Percentiles rank a stretch among this genome's conserved stretches.
These are phyloP conservation scores for Sarcodon aspratus DNA, from an alignment of 768 basidiomycete species.

Conservation along the genomic window DNA sequence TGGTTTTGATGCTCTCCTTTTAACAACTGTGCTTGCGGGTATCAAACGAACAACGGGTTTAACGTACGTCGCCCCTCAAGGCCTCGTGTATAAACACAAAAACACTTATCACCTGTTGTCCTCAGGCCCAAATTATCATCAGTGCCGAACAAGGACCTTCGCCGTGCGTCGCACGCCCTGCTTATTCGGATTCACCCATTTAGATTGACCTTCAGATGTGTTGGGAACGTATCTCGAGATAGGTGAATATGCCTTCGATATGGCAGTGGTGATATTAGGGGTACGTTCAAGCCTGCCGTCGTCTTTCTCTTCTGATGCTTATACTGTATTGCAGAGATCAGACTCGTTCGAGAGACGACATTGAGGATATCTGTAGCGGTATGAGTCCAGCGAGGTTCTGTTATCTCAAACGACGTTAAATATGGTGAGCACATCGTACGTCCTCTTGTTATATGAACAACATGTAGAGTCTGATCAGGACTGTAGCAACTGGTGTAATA, in stretches of 20 bases:
- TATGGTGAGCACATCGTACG: too few relatives aligned
- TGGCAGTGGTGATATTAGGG: constrained; percentile 75
- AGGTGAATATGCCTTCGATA: constrained; percentile 85
- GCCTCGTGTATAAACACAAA: background rate
- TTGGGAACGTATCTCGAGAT: constrained; percentile 71
- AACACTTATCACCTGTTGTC: background rate
- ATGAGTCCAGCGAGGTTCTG: too few relatives aligned
- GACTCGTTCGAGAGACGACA: constrained; percentile 57
- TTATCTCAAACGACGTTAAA: too few relatives aligned
- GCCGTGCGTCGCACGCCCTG: constrained; percentile 43
- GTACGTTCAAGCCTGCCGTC: constrained; percentile 30
- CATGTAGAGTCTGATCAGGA: too few relatives aligned
- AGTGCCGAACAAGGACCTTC: constrained; percentile 82
- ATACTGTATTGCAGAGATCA: constrained; percentile 39
- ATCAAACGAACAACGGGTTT: constrained; percentile 74
- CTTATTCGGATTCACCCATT: background rate
- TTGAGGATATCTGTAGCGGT: constrained; percentile 6
- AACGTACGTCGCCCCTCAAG: constrained; percentile 44
- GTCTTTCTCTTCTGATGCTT: background rate
- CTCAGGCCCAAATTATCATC: constrained; percentile 59
- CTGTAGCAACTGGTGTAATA: too few relatives aligned
- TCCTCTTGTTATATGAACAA: too few relatives aligned
- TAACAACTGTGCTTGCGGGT: constrained; percentile 79
- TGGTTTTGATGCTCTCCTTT: constrained; percentile 66
- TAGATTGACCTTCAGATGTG: constrained; percentile 36